These are phyloP conservation scores for Cupressus sempervirens DNA, from an alignment of 75 land plant species.

Conservation along the genomic window DNA sequence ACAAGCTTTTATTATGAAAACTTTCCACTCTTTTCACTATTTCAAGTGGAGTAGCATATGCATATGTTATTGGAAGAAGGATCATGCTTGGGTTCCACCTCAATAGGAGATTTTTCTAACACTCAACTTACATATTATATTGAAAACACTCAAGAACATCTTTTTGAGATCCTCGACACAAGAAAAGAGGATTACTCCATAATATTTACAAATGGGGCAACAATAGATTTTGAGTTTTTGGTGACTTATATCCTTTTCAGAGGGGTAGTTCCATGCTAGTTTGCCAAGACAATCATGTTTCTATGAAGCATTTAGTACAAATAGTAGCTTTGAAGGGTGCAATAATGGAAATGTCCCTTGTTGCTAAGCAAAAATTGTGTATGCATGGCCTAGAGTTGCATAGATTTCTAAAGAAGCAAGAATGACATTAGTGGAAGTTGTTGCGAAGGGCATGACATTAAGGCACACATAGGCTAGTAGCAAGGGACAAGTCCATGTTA, in stretches of 20 bases:
- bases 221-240: constrained; percentile 26
- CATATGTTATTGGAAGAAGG: constrained; percentile 20
- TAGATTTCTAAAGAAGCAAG: constrained; percentile 7
- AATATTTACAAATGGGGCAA: constrained; percentile 27
- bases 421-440: constrained; percentile 2
- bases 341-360: not conserved
- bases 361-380: constrained; percentile 8
- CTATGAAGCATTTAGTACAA: constrained; percentile 16
- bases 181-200: constrained; percentile 21
- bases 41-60: too few species aligned
- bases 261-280: constrained; percentile 23
- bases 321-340: not conserved
- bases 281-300: constrained; percentile 31
- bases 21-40: too few species aligned
- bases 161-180: constrained; percentile 24
- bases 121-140: constrained; percentile 18
- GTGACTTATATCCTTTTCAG: constrained; percentile 24
- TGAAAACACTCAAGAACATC: constrained; percentile 16
- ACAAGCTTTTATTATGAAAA: too few species aligned
- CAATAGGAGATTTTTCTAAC: constrained; percentile 7
- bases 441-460: too few species aligned
- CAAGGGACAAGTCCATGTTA: too few species aligned
- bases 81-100: constrained; percentile 25
- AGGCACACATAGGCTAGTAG: too few species aligned
- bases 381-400: constrained; percentile 10